A percentile compares a stretch with the other conserved stretches of the same genome.
phyloP scores from a whole-genome alignment of 2,329 filamentous ascomycete genomes.

The Phoma sp. region DNA sequence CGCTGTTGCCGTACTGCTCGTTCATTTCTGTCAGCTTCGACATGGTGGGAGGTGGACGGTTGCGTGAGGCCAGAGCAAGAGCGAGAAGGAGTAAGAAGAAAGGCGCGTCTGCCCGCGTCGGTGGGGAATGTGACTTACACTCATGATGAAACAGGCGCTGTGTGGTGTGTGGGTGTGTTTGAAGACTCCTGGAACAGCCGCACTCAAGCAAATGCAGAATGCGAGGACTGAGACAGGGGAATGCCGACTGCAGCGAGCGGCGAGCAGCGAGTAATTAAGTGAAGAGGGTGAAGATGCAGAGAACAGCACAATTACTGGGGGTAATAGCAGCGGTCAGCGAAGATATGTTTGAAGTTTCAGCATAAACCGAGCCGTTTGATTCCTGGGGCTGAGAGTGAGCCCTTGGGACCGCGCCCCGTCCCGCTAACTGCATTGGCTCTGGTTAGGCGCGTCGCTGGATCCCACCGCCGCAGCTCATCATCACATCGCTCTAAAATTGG shows the following conservation, averaged over 20 bases:
- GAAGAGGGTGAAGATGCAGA: constrained; percentile 1
- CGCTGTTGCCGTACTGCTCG: constrained; percentile 50
- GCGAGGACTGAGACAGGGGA: constrained; percentile 12
- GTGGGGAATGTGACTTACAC: constrained; percentile 40
- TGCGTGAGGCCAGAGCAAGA: constrained; percentile 14
- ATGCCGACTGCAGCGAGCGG: constrained; percentile 7
- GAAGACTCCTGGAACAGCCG: constrained; percentile 45
- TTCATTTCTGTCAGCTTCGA: constrained; percentile 31
- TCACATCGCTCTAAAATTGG: constrained; percentile 15
- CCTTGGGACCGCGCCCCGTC: constrained; percentile 8
- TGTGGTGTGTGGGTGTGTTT: constrained; percentile 40
- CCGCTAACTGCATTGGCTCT: background rate
- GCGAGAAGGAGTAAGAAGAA: constrained; percentile 11
- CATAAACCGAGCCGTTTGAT: constrained; percentile 7
- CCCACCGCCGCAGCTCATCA: constrained; percentile 1
- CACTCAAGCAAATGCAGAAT: constrained; percentile 15
- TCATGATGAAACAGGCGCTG: constrained; percentile 48
- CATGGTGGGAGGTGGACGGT: constrained; percentile 1
- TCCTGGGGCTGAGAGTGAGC: constrained; percentile 16
- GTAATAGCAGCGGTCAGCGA: constrained; percentile 15
- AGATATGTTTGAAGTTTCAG: constrained; percentile 22
- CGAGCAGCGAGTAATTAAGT: background rate
- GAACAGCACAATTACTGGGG: constrained; percentile 2
- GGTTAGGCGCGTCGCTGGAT: constrained; percentile 4
- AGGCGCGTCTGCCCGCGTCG: constrained; percentile 13